A percentile compares a stretch with the other conserved stretches of the same genome.
These are phyloP conservation scores for Ganoderma lucidum DNA, from an alignment of 1,284 basidiomycete genomes.

Conservation along the genomic window DNA sequence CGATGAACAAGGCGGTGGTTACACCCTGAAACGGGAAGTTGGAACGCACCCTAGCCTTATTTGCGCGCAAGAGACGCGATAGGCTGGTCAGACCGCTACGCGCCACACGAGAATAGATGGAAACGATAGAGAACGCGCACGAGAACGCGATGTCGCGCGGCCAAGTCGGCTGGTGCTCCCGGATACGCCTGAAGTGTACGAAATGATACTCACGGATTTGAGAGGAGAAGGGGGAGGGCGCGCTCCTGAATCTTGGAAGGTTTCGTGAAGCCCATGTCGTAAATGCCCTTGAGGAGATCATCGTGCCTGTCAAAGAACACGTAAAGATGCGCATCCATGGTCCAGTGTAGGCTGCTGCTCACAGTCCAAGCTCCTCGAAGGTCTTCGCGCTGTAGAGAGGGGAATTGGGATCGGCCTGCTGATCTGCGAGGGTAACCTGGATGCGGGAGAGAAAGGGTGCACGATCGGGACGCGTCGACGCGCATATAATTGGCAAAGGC, in stretches of 20 bases:
- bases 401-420: slow-evolving; percentile 96
- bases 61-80: background rate
- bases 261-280: slow-evolving; percentile 96
- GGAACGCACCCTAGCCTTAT: background rate
- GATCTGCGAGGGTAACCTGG: slow-evolving; percentile 96
- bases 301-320: slow-evolving; percentile 63
- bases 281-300: slow-evolving; percentile 96
- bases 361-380: slow-evolving; percentile 96
- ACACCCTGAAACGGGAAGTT: background rate
- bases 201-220: slow-evolving; percentile 75
- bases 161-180: background rate
- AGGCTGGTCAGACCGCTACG: background rate
- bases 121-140: background rate
- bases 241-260: slow-evolving; percentile 99
- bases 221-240: slow-evolving; percentile 90
- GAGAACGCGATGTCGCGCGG: background rate
- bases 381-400: slow-evolving; percentile 94
- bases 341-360: slow-evolving; percentile 41
- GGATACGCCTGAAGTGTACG: background rate
- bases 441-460: slow-evolving; percentile 2
- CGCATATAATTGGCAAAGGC: slow-evolving; percentile 8
- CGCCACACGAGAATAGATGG: background rate
- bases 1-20: background rate
- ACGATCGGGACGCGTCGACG: slow-evolving; percentile 30
- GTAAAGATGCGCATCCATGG: background rate